These are phyloP conservation scores for Celoporthe dispersa DNA, from an alignment of 2,329 filamentous ascomycete genomes.

Conservation along the genomic window DNA sequence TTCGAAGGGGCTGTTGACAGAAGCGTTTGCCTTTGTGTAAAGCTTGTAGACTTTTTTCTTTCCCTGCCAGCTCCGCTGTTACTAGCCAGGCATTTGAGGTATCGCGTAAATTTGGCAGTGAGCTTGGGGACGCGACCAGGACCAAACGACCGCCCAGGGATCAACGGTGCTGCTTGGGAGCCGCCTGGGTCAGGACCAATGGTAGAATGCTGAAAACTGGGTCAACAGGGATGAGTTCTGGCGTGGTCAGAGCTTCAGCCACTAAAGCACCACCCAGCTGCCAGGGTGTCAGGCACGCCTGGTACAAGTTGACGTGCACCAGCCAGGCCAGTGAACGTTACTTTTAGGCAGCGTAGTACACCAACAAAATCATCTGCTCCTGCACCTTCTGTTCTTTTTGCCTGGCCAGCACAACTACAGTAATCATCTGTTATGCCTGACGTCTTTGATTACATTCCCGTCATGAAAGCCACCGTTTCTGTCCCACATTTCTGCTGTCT, in stretches of 20 bases:
- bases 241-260: conserved; percentile 17
- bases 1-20: neutral
- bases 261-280: neutral
- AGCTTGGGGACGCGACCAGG: conserved; percentile 24
- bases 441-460: neutral
- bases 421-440: neutral
- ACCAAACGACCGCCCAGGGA: neutral
- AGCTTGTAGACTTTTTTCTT: conserved; percentile 21
- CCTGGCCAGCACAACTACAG: neutral
- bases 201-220: neutral
- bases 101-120: conserved; percentile 30
- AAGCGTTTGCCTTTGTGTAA: neutral
- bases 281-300: neutral
- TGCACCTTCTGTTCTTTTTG: neutral
- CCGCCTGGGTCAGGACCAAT: conserved; percentile 15
- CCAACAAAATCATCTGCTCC: neutral
- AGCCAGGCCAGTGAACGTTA: neutral
- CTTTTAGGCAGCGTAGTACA: conserved; percentile 3
- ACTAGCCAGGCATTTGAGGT: conserved; percentile 16
- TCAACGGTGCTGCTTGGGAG: neutral
- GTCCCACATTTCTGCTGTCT: neutral
- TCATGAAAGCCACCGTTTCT: neutral
- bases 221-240: neutral
- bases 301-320: neutral
- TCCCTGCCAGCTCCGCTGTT: neutral